Evolutionary conservation across 2,329 filamentous ascomycete genomes (phyloP).

Genomic region (Chalaropsis thielavioides): DNA sequence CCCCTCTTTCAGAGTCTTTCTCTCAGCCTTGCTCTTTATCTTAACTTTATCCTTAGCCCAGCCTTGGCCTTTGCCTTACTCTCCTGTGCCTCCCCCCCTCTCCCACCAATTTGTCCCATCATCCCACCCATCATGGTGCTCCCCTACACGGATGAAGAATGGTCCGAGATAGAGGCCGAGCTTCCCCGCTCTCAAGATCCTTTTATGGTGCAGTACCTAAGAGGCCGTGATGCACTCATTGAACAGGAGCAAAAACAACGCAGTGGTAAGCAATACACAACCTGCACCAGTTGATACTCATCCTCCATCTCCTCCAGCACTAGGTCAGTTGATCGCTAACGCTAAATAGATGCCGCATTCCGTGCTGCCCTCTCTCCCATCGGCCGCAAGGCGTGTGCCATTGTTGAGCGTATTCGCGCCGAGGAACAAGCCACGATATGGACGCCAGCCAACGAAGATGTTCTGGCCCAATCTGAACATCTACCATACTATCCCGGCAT

Average conservation of each 20-base stretch:
- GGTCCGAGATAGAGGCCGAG: conserved; percentile 41
- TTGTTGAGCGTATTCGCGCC: conserved; percentile 65
- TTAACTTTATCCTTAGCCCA: not conserved
- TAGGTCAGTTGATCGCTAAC: conserved; percentile 20
- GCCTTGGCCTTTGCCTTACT: not conserved
- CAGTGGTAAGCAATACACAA: conserved; percentile 24
- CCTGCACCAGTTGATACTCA: not conserved
- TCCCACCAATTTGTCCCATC: not conserved
- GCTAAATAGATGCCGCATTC: conserved; percentile 47
- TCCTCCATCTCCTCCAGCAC: not conserved
- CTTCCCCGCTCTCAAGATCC: conserved; percentile 49
- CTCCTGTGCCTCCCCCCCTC: not conserved
- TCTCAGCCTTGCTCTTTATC: not conserved
- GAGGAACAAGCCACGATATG: conserved; percentile 64
- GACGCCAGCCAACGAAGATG: conserved; percentile 59
- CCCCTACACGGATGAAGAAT: conserved; percentile 41
- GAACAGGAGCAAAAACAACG: conserved; percentile 72
- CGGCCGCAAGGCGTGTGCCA: conserved; percentile 60
- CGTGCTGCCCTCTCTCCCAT: conserved; percentile 62
- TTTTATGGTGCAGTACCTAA: conserved; percentile 69
- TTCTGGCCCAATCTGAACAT: conserved; percentile 45
- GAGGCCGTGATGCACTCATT: conserved; percentile 61
- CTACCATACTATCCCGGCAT: conserved; percentile 69
- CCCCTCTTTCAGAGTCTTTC: not conserved
- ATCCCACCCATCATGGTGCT: conserved; percentile 21